Conservation (phyloP, 2,329 filamentous ascomycete species). For the Colletotrichum melonis region DNA sequence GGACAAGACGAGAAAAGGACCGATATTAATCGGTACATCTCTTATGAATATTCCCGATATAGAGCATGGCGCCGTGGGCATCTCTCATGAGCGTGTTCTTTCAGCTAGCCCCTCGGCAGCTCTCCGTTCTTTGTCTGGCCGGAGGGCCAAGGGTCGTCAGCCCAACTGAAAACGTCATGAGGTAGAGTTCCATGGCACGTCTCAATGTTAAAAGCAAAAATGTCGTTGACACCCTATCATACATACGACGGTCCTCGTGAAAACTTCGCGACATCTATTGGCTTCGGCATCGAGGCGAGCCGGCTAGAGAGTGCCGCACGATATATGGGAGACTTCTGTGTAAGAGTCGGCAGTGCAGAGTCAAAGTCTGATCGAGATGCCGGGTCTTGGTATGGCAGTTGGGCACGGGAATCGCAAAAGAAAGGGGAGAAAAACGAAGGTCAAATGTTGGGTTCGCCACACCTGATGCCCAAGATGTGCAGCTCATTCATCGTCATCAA, state of each 20-base stretch:
- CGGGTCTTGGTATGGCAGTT: neutral
- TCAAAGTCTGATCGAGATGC: conserved; percentile 19
- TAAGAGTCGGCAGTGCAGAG: conserved; percentile 18
- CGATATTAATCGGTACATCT: neutral
- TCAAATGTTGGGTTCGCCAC: conserved; percentile 1
- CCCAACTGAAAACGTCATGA: conserved; percentile 17
- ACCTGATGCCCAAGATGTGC: conserved; percentile 4
- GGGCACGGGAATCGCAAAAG: neutral
- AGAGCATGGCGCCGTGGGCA: conserved; percentile 8
- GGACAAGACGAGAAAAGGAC: neutral
- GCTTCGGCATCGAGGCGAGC: conserved; percentile 2
- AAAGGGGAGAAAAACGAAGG: neutral
- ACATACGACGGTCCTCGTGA: neutral
- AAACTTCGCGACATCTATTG: neutral
- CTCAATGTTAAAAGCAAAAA: conserved; percentile 2
- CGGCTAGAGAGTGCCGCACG: conserved; percentile 19
- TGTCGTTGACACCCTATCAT: neutral
- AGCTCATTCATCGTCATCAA: conserved; percentile 5
- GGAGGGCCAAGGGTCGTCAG: neutral
- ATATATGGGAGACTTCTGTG: neutral
- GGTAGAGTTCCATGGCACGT: conserved; percentile 20
- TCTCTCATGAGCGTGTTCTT: conserved; percentile 1
- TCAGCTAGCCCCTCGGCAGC: conserved; percentile 17
- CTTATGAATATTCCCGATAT: conserved; percentile 4
- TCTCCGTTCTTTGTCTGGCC: conserved; percentile 19